A percentile compares a stretch with the other conserved stretches of the same genome.
These are phyloP conservation scores for Penicillium diatomitis DNA, from an alignment of 495 filamentous ascomycete species.

Conservation along the genomic window DNA sequence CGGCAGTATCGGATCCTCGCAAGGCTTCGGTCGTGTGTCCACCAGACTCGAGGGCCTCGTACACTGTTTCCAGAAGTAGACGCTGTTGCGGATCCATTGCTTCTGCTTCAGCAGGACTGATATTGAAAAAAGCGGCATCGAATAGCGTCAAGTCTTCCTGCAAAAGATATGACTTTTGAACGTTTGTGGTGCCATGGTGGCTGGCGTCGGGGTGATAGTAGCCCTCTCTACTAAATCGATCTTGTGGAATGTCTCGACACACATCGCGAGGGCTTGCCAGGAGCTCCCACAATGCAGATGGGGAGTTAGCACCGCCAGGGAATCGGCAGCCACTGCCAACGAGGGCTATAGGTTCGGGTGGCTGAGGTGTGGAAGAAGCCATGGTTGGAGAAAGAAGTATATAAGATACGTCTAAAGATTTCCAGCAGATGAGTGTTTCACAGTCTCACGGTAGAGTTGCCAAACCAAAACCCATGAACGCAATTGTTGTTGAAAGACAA, in stretches of 20 bases:
- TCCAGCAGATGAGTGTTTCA: no score
- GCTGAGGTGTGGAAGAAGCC: no score
- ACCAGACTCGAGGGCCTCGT: slow-evolving; percentile 50
- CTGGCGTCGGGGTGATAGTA: slow-evolving; percentile 28
- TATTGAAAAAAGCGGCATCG: slow-evolving; percentile 50
- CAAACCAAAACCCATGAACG: no score
- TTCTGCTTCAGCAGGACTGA: slow-evolving; percentile 45
- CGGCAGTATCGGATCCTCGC: slow-evolving; percentile 40
- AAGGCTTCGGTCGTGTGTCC: slow-evolving; percentile 33
- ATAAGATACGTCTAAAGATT: no score
- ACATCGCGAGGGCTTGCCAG: slow-evolving; percentile 25
- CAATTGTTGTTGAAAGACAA: no score
- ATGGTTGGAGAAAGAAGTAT: no score
- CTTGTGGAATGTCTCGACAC: slow-evolving; percentile 23
- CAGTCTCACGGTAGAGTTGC: no score
- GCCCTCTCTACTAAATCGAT: slow-evolving; percentile 31
- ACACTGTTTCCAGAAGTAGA: slow-evolving; percentile 48
- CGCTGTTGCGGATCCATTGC: slow-evolving; percentile 43
- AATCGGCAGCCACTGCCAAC: slow-evolving; percentile 44
- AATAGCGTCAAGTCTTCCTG: slow-evolving; percentile 36
- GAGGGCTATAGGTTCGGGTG: slow-evolving; percentile 34
- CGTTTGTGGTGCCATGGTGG: slow-evolving; percentile 31
- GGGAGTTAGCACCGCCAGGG: slow-evolving; percentile 34
- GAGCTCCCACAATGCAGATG: slow-evolving; percentile 28
- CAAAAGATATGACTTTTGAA: slow-evolving; percentile 35